A percentile compares a stretch with the other conserved stretches of the same genome.
phyloP scores from a whole-genome alignment of 1,284 basidiomycete species.

The Fereydounia khargensis region DNA sequence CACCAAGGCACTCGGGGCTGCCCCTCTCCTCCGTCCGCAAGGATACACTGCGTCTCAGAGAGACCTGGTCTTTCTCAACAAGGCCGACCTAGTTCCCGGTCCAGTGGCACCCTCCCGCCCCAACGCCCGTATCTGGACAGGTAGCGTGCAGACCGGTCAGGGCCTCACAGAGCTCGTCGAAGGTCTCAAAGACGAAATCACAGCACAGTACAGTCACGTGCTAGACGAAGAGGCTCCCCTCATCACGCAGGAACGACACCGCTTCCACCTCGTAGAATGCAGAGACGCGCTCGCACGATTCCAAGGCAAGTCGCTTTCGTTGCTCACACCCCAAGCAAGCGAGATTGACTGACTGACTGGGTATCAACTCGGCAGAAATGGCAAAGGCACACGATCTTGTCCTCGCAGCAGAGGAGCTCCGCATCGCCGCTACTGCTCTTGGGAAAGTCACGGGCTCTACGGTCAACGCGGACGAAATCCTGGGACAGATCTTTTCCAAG shows the following conservation, averaged over 20 bases:
- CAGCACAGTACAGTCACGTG: conserved; percentile 61
- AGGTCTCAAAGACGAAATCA: conserved; percentile 64
- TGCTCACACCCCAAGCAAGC: too few relatives aligned
- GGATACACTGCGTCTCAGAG: too few relatives aligned
- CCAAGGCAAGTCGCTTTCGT: too few relatives aligned
- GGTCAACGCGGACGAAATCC: conserved; percentile 72
- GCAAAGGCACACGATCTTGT: conserved; percentile 66
- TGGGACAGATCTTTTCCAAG: conserved; percentile 75
- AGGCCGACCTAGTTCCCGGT: conserved; percentile 64
- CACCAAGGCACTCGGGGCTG: too few relatives aligned
- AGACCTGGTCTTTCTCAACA: conserved; percentile 69
- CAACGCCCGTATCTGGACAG: conserved; percentile 61
- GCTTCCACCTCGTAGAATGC: conserved; percentile 68
- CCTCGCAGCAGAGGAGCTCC: conserved; percentile 76
- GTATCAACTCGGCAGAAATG: conserved; percentile 59
- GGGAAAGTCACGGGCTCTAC: conserved; percentile 71
- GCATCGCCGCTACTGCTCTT: conserved; percentile 77
- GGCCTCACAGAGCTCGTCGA: conserved; percentile 66
- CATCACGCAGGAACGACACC: conserved; percentile 75
- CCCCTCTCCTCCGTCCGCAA: conserved; percentile 60
- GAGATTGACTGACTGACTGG: too few relatives aligned
- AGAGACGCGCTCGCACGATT: conserved; percentile 65
- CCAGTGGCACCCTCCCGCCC: conserved; percentile 2
- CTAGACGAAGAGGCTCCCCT: conserved; percentile 64
- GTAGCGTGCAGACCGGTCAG: conserved; percentile 66